Evolutionary conservation across 1,139 yeast genomes (phyloP), one percentile per base, ranked within the genome.

Genomic region (Groenewaldozyma sp.): DNA sequence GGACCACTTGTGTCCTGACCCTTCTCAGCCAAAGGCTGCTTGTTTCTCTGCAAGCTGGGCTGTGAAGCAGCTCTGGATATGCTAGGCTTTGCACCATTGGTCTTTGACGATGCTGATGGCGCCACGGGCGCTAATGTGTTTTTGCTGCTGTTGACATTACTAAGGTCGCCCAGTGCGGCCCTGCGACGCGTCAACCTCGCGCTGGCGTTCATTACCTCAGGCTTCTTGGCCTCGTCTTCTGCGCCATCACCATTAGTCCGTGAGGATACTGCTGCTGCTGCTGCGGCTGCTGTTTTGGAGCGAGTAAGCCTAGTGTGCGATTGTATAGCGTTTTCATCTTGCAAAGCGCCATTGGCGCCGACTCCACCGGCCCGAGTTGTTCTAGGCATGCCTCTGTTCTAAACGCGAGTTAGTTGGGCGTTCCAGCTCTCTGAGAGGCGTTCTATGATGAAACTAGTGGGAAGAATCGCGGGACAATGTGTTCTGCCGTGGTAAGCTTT

Each of bases 141-240:
- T n/a, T n/a, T n/a, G n/a, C n/a, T n/a, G n/a, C 52, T 52, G 24
- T 47, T 45, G 26, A 55, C 53, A 38, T 57, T 58, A 38, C 59
- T 56, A 22, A 58, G 49, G 39, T 58, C 63, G 3, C 58, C 62
- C 24, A 58, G 46, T 7, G 61, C 63, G 21, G 62, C 56, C 16
- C 63, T 51, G 28, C 55, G 49, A n/a, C 58, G 24, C 55, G 75
- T 31, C 64, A 26, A 21, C 6, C 26, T 31, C 6, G 26, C 14
- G 18, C 24, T 34, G 21, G 20, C 13, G 14, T 20, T 37, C 13
- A n/a, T 5, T 5, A 19, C 16, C 26, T 14, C 28, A 5, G 11
- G 5, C 9, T 17, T 28, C 11, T 32, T 14, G 31, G 7, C n/a
- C n/a, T 7, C 17, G 14, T 13, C 17, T 7, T 9, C 16, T 32